Base-by-base conservation (phyloP, 306 rosid species). In the Trifolium subterraneum region DNA sequence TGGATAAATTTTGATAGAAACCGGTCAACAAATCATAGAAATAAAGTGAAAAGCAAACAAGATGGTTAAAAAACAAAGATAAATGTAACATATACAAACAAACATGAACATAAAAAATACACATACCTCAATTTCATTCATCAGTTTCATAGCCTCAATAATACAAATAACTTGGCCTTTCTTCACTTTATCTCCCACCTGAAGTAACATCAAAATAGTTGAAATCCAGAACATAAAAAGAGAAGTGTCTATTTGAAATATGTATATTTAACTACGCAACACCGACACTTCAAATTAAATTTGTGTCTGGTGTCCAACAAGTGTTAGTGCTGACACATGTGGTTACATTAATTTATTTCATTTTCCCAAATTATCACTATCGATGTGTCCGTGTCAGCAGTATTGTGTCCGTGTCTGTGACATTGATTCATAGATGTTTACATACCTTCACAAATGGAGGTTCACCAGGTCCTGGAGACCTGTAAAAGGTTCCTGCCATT, bases 161-260 rank as follows among this genome's bases (percentile, higher is more conserved):
- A 93, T 93, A 86, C 98, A 93, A 31, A 93, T 2, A 23, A 86
- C 88, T 81, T 93, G 98, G 36, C 98, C 98, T 77, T 93, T 91
- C 84, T 91, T 84, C 74, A 93, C 98, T 76, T 88, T 86, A 78
- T 91, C 97, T 58, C 98, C 98, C 42, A 93, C 97, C 98, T 93
- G 84, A 81, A 71, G 79, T 76, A 73, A 62, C 61, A 74, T 8
- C 41, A 64, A 73, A 75, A 55, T 60, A 56, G 62, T 51, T 52
- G 33, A 56, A 70, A 64, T 29, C 62, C 25, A 58, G 48, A 45
- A 70, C 65, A 14, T 20, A 68, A 29, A 29, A 29, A 29, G 33
- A 5, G 33, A 29, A 4, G 42, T 5, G 33, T 47, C 42, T 35
- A 45, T 41, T 78, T 10, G 59, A 71, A 71, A 45, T 7, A 10